Conservation (phyloP, 768 basidiomycete genomes). For the Fomitopsis pulvina region DNA sequence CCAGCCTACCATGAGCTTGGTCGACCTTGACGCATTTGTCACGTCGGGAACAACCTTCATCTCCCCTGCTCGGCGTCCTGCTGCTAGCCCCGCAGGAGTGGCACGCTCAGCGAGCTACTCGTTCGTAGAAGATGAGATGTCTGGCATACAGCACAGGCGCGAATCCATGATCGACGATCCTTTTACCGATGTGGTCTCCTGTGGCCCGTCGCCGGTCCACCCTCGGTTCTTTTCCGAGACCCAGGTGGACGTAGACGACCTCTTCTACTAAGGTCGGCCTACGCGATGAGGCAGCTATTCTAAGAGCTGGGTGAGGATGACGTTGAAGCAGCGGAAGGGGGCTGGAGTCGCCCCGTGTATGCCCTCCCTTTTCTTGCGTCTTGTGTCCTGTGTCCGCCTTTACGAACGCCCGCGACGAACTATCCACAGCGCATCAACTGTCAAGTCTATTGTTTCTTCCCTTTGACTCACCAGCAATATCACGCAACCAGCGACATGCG, state of each 20-base stretch:
- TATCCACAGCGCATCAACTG: background rate
- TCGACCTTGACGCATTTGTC: constrained; percentile 6
- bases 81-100: background rate
- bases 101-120: constrained; percentile 22
- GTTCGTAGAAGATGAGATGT: constrained; percentile 18
- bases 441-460: background rate
- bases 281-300: background rate
- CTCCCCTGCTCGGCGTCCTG: background rate
- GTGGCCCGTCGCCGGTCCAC: constrained; percentile 5
- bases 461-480: background rate
- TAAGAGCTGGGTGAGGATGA: background rate
- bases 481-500: background rate
- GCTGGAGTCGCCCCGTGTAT: background rate
- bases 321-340: background rate
- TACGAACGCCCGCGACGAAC: background rate
- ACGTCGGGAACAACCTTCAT: background rate
- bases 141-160: constrained; percentile 3
- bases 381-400: constrained; percentile 1
- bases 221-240: constrained; percentile 17
- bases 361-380: background rate
- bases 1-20: constrained; percentile 22
- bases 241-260: constrained; percentile 13
- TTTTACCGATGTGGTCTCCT: constrained; percentile 11
- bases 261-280: constrained; percentile 12
- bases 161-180: constrained; percentile 4